Evolutionary conservation across 495 filamentous ascomycete genomes (phyloP), one percentile per base, ranked within the genome.

Genomic region (Physcia stellaris): DNA sequence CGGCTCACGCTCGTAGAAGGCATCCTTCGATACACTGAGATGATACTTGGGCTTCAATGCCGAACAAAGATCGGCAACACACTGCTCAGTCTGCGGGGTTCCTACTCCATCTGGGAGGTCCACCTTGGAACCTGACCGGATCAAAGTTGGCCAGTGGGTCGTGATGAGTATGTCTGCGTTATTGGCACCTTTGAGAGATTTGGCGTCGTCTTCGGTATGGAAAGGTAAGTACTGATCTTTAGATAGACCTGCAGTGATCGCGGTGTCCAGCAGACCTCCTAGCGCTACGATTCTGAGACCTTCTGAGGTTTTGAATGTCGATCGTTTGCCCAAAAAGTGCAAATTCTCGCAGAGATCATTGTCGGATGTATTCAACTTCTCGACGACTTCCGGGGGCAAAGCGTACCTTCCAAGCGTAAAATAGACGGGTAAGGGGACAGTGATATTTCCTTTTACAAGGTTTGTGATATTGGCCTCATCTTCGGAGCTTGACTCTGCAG

Each of bases 1-100:
- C 1, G 90, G 87, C 54, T 94, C 90, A 15, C 90, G 75, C 60
- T 95, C 88, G 49, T 75, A 95, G 61, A 80, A 88, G 49, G 75
- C 67, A 6, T 63, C 52, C 6, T 71, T 65, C 0, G 84, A 80
- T 10, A 70, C 58, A 11, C 80, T 73, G 55, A 98, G 79, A 58
- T 95, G 87, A 52, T 98, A 98, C 16, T 82, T 71, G 9, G 90
- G 90, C 46, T 83, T 85, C 6, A 94, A 52, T 1, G 74, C 64
- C 6, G 69, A 62, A 54, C 77, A 85, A 16, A 98, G 66, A 34
- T 90, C 83, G 4, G 85, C 70, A 19, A 79, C 46, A 49, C 66
- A 86, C 62, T 61, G 67, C 37, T 51, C 64, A 52, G 60, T 58
- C 53, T 53, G 51, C 49, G 72, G 55, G 13, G 55, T 49, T 7